phyloP scores from a whole-genome alignment of 371 early-diverging fungal genomes.

The Mucor circinelloides region DNA sequence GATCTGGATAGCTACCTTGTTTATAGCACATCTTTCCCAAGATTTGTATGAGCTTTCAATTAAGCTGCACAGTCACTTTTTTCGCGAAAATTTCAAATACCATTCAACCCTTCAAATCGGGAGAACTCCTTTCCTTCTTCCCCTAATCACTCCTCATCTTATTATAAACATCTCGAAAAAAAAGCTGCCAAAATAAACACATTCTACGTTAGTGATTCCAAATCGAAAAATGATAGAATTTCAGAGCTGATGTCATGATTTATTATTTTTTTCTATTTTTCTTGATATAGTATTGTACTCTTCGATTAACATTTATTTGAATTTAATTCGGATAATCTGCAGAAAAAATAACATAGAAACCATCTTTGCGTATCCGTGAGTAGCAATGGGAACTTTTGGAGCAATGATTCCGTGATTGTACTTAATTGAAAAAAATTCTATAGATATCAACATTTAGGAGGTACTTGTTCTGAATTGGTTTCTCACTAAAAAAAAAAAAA shows the following conservation, averaged over 20 bases:
- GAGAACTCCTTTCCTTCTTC: background rate
- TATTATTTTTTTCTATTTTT: constrained; percentile 10
- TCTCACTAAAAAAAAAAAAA: too few relatives aligned
- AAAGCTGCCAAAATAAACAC: background rate
- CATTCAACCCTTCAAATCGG: background rate
- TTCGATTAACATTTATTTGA: constrained; percentile 8
- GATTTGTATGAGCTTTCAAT: background rate
- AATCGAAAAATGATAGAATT: background rate
- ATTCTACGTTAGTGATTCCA: background rate
- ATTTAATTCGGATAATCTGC: background rate
- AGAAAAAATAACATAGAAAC: background rate
- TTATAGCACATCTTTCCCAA: background rate
- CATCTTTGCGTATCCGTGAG: background rate
- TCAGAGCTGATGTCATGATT: background rate
- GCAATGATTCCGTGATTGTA: background rate
- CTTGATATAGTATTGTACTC: constrained; percentile 17
- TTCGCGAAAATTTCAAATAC: background rate
- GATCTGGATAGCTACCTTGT: background rate
- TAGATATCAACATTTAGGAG: background rate
- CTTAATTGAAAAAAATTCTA: background rate
- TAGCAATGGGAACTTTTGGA: background rate
- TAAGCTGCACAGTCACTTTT: constrained; percentile 13
- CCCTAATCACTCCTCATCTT: background rate
- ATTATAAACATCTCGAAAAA: background rate
- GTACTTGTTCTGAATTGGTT: background rate